Base-by-base conservation (phyloP, 2,329 filamentous ascomycete genomes). In the Tympanopsis confertula region DNA sequence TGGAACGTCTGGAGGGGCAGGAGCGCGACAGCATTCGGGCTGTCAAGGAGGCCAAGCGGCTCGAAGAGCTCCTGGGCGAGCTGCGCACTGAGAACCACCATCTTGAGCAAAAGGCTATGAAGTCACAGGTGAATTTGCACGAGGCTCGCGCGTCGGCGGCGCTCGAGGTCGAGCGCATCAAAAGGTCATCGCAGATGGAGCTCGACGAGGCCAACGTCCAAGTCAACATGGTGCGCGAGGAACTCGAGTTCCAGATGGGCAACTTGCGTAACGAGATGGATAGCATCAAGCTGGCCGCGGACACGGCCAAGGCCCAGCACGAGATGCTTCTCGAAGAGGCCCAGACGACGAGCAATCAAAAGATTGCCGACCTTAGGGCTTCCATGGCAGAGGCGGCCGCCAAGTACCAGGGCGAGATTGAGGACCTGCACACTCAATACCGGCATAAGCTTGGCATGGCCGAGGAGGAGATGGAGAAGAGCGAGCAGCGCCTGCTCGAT, bases 281-380 rank as follows among this genome's bases (percentile, higher is more conserved):
- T 44, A 78, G 80, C 47, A 71, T 82, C 40, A 82, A 73, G 51
- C 68, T 91, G 51, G 86, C 94, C 44, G 74, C 79, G 7, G 86
- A 94, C 50, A 87, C 83, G 3, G 71, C 78, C 39, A 87, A 82
- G 54, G 86, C 81, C 15, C 82, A 82, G 48, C 79, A 84, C 47
- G 86, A 94, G 52, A 82, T 91, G 65, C 70, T 91, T 38, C 68
- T 94, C 10, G 84, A 94, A 55, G 86, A 91, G 46, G 81, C 82
- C 17, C 74, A 84, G 42, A 74, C 76, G 42, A 76, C 73, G 13
- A 85, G 82, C 59, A 68, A 73, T 38, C 64, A 70, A 1, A 61
- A 68, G 19, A 51, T 77, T 19, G 62, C 66, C 15, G 65, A 69
- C 42, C 56, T 74, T 19, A 52, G 53, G 38, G 49, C 50, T 24